Base-by-base conservation (phyloP, 75 land plant species). In the Pinus tabuliformis region DNA sequence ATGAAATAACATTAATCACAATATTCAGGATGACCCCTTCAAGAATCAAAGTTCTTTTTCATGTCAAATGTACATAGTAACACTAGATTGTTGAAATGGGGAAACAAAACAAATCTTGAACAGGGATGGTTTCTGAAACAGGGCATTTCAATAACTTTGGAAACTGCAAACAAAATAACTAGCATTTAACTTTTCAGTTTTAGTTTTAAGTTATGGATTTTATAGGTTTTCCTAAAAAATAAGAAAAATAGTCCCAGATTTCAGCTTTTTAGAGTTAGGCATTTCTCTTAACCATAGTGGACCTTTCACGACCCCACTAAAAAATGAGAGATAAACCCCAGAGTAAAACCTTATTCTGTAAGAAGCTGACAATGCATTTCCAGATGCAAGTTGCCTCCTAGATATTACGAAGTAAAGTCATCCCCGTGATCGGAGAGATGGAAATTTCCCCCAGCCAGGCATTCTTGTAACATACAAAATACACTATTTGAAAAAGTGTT, bases 1-100 rank as follows among this genome's bases (percentile, higher is more conserved):
- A 56, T 76, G n/a, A 24, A 77, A 73, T 42, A 77, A 45, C 3
- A 77, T 33, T 24, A 72, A 15, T 54, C 16, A n/a, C 72, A 66
- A 33, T 75, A 20, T 28, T 33, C 66, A 5, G 36, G 17, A 17
- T 33, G 36, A 33, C 71, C 3, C 18, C 3, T 39, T 33, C 1
- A 33, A 33, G 33, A 33, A 33, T 37, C 45, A 68, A 68, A n/a
- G 2, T 6, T 45, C 9, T 7, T 45, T 45, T 45, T 45, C 49
- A 45, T 45, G 49, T 45, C 49, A 45, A 45, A 45, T 45, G 17
- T 68, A 20, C 72, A n/a, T 68, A 42, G 42, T 68, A n/a, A 12
- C 3, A 68, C 13, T 39, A 39, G 21, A 68, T 7, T 68, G n/a
- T 21, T 12, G 9, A 6, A n/a, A 42, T 16, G 8, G 64, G 8